Conservation (phyloP, 2,329 filamentous ascomycete genomes). For the Aureobasidium subglaciale region DNA sequence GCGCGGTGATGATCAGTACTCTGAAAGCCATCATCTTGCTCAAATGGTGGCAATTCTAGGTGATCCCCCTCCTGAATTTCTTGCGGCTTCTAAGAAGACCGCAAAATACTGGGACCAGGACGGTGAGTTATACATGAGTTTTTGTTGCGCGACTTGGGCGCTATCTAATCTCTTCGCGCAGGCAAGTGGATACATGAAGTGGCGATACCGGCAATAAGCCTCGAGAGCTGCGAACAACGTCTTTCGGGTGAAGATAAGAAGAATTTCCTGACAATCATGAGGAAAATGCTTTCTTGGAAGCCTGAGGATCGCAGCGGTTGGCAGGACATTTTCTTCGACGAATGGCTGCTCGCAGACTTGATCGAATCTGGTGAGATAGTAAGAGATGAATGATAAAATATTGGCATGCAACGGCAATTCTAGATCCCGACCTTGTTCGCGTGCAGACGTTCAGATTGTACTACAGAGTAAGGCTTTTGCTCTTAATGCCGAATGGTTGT, state of each 20-base stretch:
- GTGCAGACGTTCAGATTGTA: not conserved
- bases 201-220: conserved; percentile 24
- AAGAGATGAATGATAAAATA: not conserved
- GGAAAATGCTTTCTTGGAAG: conserved; percentile 31
- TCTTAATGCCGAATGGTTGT: not conserved
- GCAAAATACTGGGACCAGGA: conserved; percentile 8
- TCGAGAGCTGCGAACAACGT: conserved; percentile 23
- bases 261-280: conserved; percentile 28
- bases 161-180: conserved; percentile 11
- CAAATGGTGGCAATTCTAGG: conserved; percentile 21
- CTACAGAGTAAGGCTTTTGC: not conserved
- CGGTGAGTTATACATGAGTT: conserved; percentile 6
- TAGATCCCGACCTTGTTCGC: not conserved
- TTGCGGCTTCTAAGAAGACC: conserved; percentile 8
- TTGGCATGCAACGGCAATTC: not conserved
- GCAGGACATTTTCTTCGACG: conserved; percentile 21
- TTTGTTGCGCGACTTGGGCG: not conserved
- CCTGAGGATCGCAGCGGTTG: conserved; percentile 23
- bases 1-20: conserved; percentile 23
- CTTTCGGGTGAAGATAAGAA: conserved; percentile 24
- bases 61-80: conserved; percentile 19
- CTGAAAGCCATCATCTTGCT: conserved; percentile 12
- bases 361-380: conserved; percentile 20
- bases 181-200: conserved; percentile 26
- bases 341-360: conserved; percentile 23